These are phyloP conservation scores for Phanerochaete sordida DNA, from an alignment of 768 basidiomycete species.

Conservation along the genomic window DNA sequence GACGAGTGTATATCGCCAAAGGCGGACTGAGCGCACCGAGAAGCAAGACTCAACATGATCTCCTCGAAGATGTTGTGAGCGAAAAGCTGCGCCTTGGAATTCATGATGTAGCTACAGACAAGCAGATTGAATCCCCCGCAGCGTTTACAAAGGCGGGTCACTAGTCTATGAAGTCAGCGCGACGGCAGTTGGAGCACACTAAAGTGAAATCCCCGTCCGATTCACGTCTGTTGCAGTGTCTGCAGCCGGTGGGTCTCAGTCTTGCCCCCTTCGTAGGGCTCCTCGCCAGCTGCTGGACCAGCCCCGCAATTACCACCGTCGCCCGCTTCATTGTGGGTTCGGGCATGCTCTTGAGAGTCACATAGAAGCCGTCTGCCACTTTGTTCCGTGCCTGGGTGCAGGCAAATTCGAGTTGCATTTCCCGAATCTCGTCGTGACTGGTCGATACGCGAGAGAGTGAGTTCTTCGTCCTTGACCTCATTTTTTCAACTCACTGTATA, in stretches of 20 bases:
- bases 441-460: no score
- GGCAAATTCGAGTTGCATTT: background rate
- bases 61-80: constrained; percentile 19
- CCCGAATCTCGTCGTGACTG: constrained; percentile 4
- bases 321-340: background rate
- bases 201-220: background rate
- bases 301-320: background rate
- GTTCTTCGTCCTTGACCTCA: no score
- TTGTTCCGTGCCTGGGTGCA: background rate
- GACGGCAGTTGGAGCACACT: background rate
- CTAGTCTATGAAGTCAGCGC: constrained; percentile 29
- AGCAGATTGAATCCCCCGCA: background rate
- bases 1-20: background rate
- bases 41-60: constrained; percentile 18
- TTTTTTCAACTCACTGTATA: no score
- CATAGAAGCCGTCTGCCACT: background rate
- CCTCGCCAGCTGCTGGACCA: background rate
- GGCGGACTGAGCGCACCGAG: background rate
- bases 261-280: background rate
- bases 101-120: background rate
- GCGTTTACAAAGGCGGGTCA: constrained; percentile 16
- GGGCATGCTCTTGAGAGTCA: background rate
- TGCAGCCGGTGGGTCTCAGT: background rate
- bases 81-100: constrained; percentile 14
- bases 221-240: background rate